phyloP scores from a whole-genome alignment of 2,329 filamentous ascomycete genomes.

The Neoarthrinium moseri region DNA sequence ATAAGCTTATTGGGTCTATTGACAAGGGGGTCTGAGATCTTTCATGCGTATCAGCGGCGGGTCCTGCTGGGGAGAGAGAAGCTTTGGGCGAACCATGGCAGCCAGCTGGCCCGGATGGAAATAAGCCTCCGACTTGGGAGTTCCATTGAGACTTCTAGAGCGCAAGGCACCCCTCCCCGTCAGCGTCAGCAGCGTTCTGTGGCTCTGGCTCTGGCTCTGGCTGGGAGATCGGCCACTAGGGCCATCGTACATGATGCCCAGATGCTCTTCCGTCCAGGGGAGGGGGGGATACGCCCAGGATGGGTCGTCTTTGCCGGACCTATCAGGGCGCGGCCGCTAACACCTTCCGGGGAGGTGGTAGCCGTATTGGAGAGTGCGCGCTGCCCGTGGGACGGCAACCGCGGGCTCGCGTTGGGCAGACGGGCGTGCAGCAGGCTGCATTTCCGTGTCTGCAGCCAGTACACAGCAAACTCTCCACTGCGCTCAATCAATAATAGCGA shows the following conservation, averaged over 20 bases:
- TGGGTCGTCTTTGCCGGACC: constrained; percentile 2
- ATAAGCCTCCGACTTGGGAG: too few species aligned
- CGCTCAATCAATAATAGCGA: too few species aligned
- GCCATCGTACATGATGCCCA: not conserved
- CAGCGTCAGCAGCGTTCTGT: not conserved
- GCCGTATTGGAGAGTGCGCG: not conserved
- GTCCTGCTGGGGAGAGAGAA: too few species aligned
- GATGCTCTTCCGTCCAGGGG: not conserved
- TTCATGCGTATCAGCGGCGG: too few species aligned
- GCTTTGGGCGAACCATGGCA: too few species aligned
- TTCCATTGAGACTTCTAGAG: too few species aligned
- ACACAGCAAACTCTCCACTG: too few species aligned
- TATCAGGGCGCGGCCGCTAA: constrained; percentile 2
- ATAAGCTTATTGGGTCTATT: too few species aligned
- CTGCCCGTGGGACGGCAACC: not conserved
- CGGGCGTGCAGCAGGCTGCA: not conserved
- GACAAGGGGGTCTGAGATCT: too few species aligned
- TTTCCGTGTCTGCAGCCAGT: not conserved
- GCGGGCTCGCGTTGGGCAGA: not conserved
- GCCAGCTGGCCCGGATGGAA: too few species aligned
- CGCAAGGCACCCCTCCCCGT: too few species aligned
- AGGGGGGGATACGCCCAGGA: too few species aligned
- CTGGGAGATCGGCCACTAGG: not conserved
- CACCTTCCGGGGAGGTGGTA: constrained; percentile 8
- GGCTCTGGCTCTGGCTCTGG: not conserved